phyloP scores from a whole-genome alignment of 495 filamentous ascomycete species.

The Neurospora sp. region DNA sequence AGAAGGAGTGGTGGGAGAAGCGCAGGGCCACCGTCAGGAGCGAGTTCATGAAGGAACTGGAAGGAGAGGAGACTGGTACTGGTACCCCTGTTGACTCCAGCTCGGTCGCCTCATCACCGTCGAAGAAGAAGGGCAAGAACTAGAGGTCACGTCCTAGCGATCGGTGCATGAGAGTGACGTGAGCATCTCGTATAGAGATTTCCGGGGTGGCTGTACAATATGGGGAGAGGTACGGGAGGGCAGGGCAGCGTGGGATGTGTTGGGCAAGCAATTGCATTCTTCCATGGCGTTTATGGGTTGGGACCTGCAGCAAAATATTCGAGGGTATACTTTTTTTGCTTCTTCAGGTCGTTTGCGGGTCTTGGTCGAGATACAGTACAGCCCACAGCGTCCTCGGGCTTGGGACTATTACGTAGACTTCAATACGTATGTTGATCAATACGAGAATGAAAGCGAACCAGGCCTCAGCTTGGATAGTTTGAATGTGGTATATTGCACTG shows the following conservation, averaged over 20 bases:
- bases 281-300: conserved; percentile 21
- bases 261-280: conserved; percentile 11
- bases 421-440: not conserved
- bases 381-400: not conserved
- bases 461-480: not conserved
- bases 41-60: conserved; percentile 78
- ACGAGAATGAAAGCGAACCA: not conserved
- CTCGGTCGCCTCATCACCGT: not conserved
- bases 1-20: conserved; percentile 91
- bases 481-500: not conserved
- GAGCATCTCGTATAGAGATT: not conserved
- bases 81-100: not conserved
- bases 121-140: conserved; percentile 75
- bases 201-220: conserved; percentile 11
- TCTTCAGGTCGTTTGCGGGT: conserved; percentile 1
- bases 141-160: conserved; percentile 22
- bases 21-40: conserved; percentile 55
- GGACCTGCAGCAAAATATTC: conserved; percentile 6
- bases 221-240: not conserved
- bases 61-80: conserved; percentile 32
- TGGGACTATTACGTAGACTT: not conserved
- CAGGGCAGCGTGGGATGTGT: not conserved
- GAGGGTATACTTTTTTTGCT: not conserved
- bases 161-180: not conserved
- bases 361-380: not conserved